Evolutionary conservation across 108 stramenopile genomes (phyloP).

Genomic region (Skeletonema grethae): DNA sequence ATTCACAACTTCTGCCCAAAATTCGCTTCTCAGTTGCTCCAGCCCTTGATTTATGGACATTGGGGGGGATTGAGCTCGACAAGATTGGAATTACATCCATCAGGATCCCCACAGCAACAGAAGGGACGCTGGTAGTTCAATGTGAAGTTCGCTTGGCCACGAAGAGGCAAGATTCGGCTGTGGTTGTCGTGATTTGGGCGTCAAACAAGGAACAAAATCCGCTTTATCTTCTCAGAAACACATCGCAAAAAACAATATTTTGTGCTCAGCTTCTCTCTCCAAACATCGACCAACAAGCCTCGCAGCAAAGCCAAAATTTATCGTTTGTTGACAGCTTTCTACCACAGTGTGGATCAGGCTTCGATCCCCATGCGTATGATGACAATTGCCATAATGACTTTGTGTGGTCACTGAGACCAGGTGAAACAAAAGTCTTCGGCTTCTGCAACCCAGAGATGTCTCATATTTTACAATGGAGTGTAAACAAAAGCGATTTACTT

Average conservation of each 20-base stretch:
- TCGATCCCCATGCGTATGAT: not conserved
- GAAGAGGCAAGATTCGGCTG: conserved; percentile 72
- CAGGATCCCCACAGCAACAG: conserved; percentile 50
- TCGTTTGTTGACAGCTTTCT: not conserved
- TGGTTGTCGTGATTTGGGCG: conserved; percentile 72
- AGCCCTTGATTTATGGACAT: conserved; percentile 56
- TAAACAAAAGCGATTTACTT: conserved; percentile 39
- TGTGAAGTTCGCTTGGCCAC: conserved; percentile 78
- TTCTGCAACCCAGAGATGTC: conserved; percentile 82
- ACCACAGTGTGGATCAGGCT: not conserved
- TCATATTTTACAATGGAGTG: conserved; percentile 77
- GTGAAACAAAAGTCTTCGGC: conserved; percentile 72
- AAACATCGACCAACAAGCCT: not conserved
- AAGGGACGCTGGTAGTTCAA: conserved; percentile 65
- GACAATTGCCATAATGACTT: conserved; percentile 16
- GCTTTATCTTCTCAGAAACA: conserved; percentile 68
- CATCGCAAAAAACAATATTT: conserved; percentile 59
- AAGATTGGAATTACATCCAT: conserved; percentile 81
- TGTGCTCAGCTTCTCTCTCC: conserved; percentile 62
- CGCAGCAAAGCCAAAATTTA: not conserved
- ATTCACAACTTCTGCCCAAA: conserved; percentile 49
- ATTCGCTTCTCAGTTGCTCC: conserved; percentile 50
- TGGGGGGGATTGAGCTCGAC: conserved; percentile 68
- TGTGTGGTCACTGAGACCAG: conserved; percentile 64
- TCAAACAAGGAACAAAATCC: conserved; percentile 74